Percentiles rank a stretch among this genome's conserved stretches.
phyloP scores from a whole-genome alignment of 2,329 filamentous ascomycete species.

The Sporothrix pallida region DNA sequence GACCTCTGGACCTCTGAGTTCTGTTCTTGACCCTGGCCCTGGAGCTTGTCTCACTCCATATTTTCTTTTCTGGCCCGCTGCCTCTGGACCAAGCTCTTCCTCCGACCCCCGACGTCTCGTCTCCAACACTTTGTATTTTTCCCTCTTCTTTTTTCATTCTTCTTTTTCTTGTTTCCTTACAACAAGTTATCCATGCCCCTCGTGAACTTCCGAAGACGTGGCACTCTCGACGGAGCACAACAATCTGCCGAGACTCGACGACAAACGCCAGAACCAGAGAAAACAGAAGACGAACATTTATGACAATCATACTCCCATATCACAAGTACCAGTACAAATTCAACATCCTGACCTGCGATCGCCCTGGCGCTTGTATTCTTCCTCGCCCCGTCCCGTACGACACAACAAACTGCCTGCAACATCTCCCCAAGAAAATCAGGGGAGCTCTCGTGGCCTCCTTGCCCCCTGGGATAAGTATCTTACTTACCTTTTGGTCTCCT shows the following conservation, averaged over 20 bases:
- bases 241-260: neutral
- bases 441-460: conserved; percentile 11
- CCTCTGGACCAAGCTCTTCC: neutral
- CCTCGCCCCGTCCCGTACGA: conserved; percentile 15
- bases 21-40: neutral
- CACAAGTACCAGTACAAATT: too few relatives aligned
- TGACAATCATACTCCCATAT: conserved; percentile 5
- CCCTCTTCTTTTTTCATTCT: neutral
- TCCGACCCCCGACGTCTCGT: neutral
- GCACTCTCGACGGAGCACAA: neutral
- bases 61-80: neutral
- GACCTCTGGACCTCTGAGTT: neutral
- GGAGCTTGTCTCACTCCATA: neutral
- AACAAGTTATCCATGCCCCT: neutral
- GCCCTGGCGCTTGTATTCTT: conserved; percentile 21
- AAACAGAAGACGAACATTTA: neutral
- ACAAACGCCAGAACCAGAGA: neutral
- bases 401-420: neutral
- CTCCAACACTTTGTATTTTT: neutral
- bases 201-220: neutral
- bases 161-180: neutral
- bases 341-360: neutral
- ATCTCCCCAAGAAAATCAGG: neutral
- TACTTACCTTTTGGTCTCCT: neutral
- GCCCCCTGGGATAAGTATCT: neutral